Evolutionary conservation across 768 basidiomycete genomes (phyloP), one percentile per base, ranked within the genome.

Genomic region (Vararia minispora): DNA sequence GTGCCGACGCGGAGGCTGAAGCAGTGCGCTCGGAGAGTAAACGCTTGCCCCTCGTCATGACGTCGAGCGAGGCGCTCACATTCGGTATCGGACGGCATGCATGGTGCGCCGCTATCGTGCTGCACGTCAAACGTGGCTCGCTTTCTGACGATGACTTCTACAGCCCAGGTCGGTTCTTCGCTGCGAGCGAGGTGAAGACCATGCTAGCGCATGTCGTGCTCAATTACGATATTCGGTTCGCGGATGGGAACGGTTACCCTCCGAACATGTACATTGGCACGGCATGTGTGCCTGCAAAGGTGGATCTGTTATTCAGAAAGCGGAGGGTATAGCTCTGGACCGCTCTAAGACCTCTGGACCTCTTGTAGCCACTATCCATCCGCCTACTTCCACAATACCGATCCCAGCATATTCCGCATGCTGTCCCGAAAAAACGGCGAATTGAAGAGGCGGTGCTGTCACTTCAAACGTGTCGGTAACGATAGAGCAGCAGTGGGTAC

Each of bases 141-240:
- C n/a, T n/a, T n/a, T n/a, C n/a, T n/a, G n/a, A n/a, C 26, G 17
- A 13, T 17, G 26, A 5, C 20, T n/a, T 36, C 10, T 12, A 23
- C 38, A 63, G 61, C 31, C 59, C 62, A 0, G 58, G 62, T 4
- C 48, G 61, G 2, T 59, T 59, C 46, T 62, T 62, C 36, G 61
- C 58, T 4, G 44, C 49, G 9, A 54, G 45, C 40, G 58, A 58
- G 44, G 32, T 64, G 14, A 64, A 64, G 42, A 50, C 52, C 5
- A 45, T 62, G 44, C 40, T 62, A 10, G 60, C 59, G 7, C 46
- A 55, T 33, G 40, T 62, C 1, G 35, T 62, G 8, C 22, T 54
- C 5, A 54, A 52, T 17, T 61, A 61, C 44, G 58, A 59, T 38
- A 35, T 61, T 16, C 51, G 52, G 37, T 39, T 56, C 25, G 46